Evolutionary conservation across 305 asterid species (phyloP), one percentile per base, ranked within the genome.

Genomic region (Nicotiana rustica): DNA sequence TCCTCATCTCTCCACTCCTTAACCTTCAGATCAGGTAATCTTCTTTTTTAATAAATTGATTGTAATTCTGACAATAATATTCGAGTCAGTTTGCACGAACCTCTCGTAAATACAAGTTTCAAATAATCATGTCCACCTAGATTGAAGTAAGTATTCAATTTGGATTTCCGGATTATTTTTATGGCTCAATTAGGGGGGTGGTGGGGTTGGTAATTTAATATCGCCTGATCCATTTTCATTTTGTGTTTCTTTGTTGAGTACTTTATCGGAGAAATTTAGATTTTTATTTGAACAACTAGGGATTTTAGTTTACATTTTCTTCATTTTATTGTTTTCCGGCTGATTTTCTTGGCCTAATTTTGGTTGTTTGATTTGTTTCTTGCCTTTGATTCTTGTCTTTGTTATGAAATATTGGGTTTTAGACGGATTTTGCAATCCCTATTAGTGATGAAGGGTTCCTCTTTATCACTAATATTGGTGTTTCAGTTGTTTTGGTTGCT

Each of bases 11-110:
- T 41, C 41, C 10, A 25, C 14, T 12, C 4, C 41, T 12, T 29
- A 29, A 29, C 70, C 70, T 66, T 66, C 55, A 36, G 41, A 68
- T 68, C 77, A 68, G 77, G 77, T 68, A 17, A 36, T 4, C 47
- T 36, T 36, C 6, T 35, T 15, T 18, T 7, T 6, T n/a, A 6
- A 4, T 17, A 59, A 60, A 33, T 36, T 4, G 17, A 15, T 33
- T 67, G 15, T 67, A 36, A 31, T 41, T 41, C 47, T 31, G 21
- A 66, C 35, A 7, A 14, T 66, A 31, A 31, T 66, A 15, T 15
- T 67, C 14, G 1, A 67, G 21, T 67, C 49, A 67, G 8, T 67
- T 15, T 67, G 3, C 4, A 44, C 9, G 49, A 4, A 33, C 3
- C 62, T 38, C 44, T 38, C 47, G 47, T 41, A 41, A 41, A 1